These are phyloP conservation scores for Fusarium lateritium DNA, from an alignment of 2,329 filamentous ascomycete genomes.

Conservation along the genomic window DNA sequence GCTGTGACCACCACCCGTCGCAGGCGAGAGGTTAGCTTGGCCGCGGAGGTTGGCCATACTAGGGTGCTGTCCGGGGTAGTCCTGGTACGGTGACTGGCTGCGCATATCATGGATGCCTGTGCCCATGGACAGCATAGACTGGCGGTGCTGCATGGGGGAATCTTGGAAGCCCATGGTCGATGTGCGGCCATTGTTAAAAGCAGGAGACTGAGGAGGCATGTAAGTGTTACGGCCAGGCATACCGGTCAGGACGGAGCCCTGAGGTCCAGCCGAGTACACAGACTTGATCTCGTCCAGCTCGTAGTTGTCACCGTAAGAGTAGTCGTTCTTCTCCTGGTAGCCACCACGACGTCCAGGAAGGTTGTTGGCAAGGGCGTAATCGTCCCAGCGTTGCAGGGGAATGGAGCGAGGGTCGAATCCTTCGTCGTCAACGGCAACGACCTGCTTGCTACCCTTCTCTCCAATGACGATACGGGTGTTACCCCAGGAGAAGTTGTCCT, in stretches of 20 bases:
- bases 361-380: slow-evolving; percentile 89
- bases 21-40: slow-evolving; percentile 64
- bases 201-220: slow-evolving; percentile 88
- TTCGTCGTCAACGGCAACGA: slow-evolving; percentile 89
- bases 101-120: slow-evolving; percentile 62
- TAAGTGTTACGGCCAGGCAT: slow-evolving; percentile 81
- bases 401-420: slow-evolving; percentile 93
- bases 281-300: slow-evolving; percentile 99
- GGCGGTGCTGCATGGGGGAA: slow-evolving; percentile 68
- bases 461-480: slow-evolving; percentile 98
- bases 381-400: slow-evolving; percentile 96
- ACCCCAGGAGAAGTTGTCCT: slow-evolving; percentile 99
- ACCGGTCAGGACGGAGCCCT: slow-evolving; percentile 88
- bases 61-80: slow-evolving; percentile 65
- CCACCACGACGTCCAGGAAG: slow-evolving; percentile 91
- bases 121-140: slow-evolving; percentile 80
- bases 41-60: slow-evolving; percentile 74
- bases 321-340: slow-evolving; percentile 74
- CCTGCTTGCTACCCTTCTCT: slow-evolving; percentile 90
- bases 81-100: slow-evolving; percentile 71
- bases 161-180: slow-evolving; percentile 58
- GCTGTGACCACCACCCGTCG: slow-evolving; percentile 53
- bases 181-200: slow-evolving; percentile 69
- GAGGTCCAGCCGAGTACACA: slow-evolving; percentile 92
- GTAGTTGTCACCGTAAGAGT: slow-evolving; percentile 81